Evolutionary conservation across 1,139 yeast genomes (phyloP).

Genomic region (Magnusiomyces magnusii): DNA sequence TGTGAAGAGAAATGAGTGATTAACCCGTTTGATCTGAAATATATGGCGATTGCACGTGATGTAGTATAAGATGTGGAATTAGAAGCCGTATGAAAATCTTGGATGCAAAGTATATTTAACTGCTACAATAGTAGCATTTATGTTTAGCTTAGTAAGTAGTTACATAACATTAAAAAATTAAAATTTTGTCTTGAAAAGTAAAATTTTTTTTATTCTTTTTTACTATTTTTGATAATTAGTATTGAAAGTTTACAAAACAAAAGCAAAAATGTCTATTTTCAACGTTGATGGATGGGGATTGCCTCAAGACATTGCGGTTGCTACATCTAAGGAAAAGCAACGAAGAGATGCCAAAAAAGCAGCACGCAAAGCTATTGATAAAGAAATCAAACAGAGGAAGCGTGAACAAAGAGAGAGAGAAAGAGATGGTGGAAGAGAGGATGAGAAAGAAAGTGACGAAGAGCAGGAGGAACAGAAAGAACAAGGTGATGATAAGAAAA

Average conservation of each 20-base stretch:
- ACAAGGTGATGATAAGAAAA: no score
- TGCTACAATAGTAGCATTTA: no score
- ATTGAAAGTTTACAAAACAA: not conserved
- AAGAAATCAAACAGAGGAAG: slow-evolving; percentile 18
- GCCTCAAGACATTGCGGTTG: slow-evolving; percentile 43
- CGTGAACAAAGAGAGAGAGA: slow-evolving; percentile 13
- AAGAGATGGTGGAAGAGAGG: slow-evolving; percentile 8
- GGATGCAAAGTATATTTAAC: no score
- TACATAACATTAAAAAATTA: no score
- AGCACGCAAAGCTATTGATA: slow-evolving; percentile 11
- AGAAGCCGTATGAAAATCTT: no score
- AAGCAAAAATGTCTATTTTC: slow-evolving; percentile 32
- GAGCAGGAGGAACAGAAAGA: slow-evolving; percentile 2
- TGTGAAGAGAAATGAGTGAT: not conserved
- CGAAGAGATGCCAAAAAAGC: slow-evolving; percentile 9
- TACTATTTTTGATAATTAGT: not conserved
- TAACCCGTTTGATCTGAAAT: no score
- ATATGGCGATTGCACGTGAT: no score
- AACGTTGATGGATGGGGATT: slow-evolving; percentile 77
- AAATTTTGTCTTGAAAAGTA: no score
- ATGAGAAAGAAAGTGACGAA: slow-evolving; percentile 15
- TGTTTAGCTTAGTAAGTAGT: no score
- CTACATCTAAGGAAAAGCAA: slow-evolving; percentile 7
- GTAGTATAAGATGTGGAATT: no score
- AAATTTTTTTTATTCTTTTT: not conserved